Evolutionary conservation across 129 eudicot species (phyloP).

Genomic region (Saposhnikovia divaricata): DNA sequence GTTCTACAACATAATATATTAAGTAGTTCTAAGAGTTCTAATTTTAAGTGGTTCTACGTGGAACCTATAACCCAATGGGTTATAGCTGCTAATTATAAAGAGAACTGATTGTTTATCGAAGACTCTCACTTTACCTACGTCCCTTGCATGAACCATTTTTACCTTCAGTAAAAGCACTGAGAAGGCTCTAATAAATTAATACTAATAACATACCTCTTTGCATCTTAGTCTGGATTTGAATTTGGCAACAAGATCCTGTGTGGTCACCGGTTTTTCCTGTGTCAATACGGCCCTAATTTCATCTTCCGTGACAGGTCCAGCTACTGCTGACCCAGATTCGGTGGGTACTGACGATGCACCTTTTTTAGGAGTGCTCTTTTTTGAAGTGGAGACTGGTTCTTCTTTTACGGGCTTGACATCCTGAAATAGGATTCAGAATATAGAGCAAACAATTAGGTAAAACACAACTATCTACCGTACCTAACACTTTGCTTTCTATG

Average conservation of each 20-base stretch:
- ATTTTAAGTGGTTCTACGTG: too few relatives aligned
- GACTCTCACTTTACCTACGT: not conserved
- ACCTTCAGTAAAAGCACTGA: not conserved
- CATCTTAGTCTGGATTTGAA: conserved; percentile 66
- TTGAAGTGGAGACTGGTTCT: conserved; percentile 40
- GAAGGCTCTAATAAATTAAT: not conserved
- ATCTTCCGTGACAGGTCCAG: conserved; percentile 80
- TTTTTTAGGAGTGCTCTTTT: conserved; percentile 29
- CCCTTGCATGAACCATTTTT: not conserved
- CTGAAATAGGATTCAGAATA: conserved; percentile 22
- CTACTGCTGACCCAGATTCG: conserved; percentile 29
- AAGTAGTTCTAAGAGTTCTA: too few relatives aligned
- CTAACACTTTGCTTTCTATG: not conserved
- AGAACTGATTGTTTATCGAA: not conserved
- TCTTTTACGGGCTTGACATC: conserved; percentile 59
- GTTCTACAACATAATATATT: too few relatives aligned
- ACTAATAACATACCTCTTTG: conserved; percentile 47
- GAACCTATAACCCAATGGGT: too few relatives aligned
- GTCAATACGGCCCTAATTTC: conserved; percentile 73
- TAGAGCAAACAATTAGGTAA: not conserved
- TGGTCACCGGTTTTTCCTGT: conserved; percentile 70
- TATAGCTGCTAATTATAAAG: not conserved
- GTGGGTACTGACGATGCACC: conserved; percentile 32
- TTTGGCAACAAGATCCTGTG: conserved; percentile 81
- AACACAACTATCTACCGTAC: not conserved